A percentile compares a stretch with the other conserved stretches of the same genome.
These are phyloP conservation scores for Talaromyces rugulosus DNA, from an alignment of 2,329 filamentous ascomycete genomes.

Conservation along the genomic window DNA sequence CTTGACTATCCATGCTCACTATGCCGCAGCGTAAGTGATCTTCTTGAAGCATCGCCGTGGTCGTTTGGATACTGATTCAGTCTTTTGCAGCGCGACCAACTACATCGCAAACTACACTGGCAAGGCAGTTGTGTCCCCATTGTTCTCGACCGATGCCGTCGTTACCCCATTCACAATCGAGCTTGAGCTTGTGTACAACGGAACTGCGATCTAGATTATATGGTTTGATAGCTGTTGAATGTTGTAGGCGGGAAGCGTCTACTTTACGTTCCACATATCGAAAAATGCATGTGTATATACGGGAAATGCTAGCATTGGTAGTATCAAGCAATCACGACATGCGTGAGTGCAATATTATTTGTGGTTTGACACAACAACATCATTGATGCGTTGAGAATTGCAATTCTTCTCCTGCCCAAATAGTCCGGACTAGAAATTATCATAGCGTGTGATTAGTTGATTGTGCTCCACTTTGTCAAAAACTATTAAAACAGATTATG, in stretches of 20 bases:
- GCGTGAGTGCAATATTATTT: too few species aligned
- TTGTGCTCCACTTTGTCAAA: not conserved
- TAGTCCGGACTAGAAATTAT: not conserved
- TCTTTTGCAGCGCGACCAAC: not conserved
- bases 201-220: not conserved
- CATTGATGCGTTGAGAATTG: too few species aligned
- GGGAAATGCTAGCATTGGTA: too few species aligned
- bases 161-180: not conserved
- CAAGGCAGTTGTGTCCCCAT: not conserved
- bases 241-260: too few species aligned
- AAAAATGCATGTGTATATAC: too few species aligned
- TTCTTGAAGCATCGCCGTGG: not conserved
- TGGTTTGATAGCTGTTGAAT: too few species aligned
- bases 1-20: not conserved
- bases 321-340: too few species aligned
- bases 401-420: not conserved
- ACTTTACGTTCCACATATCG: too few species aligned
- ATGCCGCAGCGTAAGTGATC: not conserved
- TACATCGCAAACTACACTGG: not conserved
- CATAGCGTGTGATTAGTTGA: not conserved
- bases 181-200: not conserved
- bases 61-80: not conserved
- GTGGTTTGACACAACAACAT: too few species aligned
- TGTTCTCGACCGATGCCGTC: not conserved
- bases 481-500: not conserved